Evolutionary conservation across 1,284 basidiomycete species (phyloP).

Genomic region (Microbotryum scabiosae): DNA sequence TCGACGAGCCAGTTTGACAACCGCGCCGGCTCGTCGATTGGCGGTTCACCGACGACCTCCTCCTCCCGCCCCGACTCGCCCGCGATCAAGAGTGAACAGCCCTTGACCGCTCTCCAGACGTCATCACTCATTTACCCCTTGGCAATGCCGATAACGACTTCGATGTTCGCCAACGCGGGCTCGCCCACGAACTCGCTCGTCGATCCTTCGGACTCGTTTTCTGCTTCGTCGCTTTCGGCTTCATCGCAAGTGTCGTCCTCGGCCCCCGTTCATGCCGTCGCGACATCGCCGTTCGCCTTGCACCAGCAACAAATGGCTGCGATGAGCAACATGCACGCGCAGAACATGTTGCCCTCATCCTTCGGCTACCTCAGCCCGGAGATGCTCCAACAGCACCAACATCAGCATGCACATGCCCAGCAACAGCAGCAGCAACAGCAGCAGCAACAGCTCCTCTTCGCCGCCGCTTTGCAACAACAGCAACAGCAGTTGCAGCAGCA

Average conservation of each 20-base stretch:
- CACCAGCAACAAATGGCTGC: neutral
- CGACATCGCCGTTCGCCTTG: neutral
- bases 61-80: neutral
- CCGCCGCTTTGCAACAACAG: neutral
- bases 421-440: constrained; percentile 2
- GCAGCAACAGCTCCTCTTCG: neutral
- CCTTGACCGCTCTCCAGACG: too few species aligned
- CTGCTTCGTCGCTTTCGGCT: neutral
- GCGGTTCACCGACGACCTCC: neutral
- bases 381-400: neutral
- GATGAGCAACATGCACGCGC: neutral
- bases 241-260: neutral
- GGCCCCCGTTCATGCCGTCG: neutral
- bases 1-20: neutral
- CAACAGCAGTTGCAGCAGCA: neutral
- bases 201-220: neutral
- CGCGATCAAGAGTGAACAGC: too few species aligned
- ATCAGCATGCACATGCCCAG: neutral
- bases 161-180: too few species aligned
- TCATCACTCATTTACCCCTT: too few species aligned
- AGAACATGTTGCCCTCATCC: constrained; percentile 1
- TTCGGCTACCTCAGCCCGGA: constrained; percentile 4
- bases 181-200: neutral
- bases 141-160: too few species aligned
- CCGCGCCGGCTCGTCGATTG: neutral